Conservation (phyloP, 2,329 filamentous ascomycete genomes). For the Xylariaceae sp. region DNA sequence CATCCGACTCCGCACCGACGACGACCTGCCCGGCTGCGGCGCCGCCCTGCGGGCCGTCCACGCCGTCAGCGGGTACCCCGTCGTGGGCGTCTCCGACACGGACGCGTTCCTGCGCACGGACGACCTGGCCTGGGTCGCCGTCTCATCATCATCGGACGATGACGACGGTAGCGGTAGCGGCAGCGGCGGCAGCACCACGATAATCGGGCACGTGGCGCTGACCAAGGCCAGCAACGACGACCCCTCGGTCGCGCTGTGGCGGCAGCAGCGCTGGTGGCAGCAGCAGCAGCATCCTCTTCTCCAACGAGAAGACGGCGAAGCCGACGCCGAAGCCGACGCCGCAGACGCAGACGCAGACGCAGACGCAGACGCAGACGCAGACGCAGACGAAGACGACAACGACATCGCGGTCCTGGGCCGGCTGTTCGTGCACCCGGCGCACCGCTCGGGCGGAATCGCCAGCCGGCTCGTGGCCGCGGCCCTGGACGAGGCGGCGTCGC, state of each 20-base stretch:
- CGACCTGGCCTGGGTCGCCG: conserved; percentile 11
- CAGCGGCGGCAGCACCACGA: no score
- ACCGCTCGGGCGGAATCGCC: conserved; percentile 7
- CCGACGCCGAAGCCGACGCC: no score
- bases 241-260: conserved; percentile 7
- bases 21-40: conserved; percentile 10
- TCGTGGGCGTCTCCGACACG: conserved; percentile 10
- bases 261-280: conserved; percentile 5
- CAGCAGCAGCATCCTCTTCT: no score
- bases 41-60: conserved; percentile 11
- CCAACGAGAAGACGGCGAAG: no score
- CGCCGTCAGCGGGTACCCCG: conserved; percentile 12
- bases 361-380: no score
- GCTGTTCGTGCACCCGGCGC: conserved; percentile 11
- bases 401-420: conserved; percentile 8
- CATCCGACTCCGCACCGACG: conserved; percentile 11
- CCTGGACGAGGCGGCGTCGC: conserved; percentile 7
- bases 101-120: conserved; percentile 5
- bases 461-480: conserved; percentile 9
- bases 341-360: no score
- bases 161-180: no score
- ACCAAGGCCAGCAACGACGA: conserved; percentile 3
- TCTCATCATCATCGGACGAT: no score
- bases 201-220: conserved; percentile 11
- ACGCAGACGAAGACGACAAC: no score